Evolutionary conservation across 2,329 filamentous ascomycete genomes (phyloP), one percentile per base, ranked within the genome.

Genomic region (Venturia pyrina): DNA sequence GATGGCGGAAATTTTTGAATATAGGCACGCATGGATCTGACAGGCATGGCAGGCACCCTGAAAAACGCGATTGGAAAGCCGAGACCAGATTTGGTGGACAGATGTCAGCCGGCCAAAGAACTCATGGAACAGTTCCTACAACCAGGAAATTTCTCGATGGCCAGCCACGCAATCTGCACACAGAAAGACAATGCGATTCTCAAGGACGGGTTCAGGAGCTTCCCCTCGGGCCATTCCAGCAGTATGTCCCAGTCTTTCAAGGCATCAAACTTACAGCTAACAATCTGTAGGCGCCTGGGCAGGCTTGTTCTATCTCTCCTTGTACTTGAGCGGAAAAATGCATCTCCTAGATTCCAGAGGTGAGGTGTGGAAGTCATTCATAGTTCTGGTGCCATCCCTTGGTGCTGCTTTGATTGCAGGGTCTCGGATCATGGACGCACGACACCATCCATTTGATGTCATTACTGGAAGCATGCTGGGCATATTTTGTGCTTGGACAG

Each of bases 371-470:
- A 85, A 85, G 70, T 75, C 81, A 1, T 78, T 85, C 65, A 71
- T 86, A 28, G 79, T 85, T 48, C 74, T 84, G 67, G 74, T 82
- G 5, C 84, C 84, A 1, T 77, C 79, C 11, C 76, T 86, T 19
- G 82, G 77, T 28, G 84, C 84, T 21, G 78, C 79, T 13, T 77
- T 86, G 53, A 78, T 86, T 64, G 82, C 83, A 6, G 80, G 82
- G 46, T 81, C 81, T 17, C 80, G 84, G 57, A 86, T 86, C 66
- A 86, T 86, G 83, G 84, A 86, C 69, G 83, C 83, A 28, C 79
- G 84, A 19, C 84, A 86, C 67, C 84, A 86, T 69, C 83, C 83
- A 0, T 86, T 86, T 71, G 84, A 86, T 69, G 84, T 86, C 40
- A 77, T 86, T 50, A 81, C 80, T 15, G 84, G 84, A 10, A 82